Evolutionary conservation across 2,329 filamentous ascomycete species (phyloP), one percentile per base, ranked within the genome.

Genomic region (Orbilia javanica): DNA sequence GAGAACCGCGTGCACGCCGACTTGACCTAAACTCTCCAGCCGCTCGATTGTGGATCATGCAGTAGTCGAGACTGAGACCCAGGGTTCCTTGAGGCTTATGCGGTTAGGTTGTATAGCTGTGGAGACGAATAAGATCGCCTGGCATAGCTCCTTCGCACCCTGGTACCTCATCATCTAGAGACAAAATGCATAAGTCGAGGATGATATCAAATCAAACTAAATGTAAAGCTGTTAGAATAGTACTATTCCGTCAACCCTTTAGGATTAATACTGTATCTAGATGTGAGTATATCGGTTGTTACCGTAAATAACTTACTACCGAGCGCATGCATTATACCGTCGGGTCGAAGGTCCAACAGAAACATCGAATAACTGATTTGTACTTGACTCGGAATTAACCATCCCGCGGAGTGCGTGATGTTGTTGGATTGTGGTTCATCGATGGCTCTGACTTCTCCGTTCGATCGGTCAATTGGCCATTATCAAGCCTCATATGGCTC

Each of bases 161-260:
- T 57, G 52, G 52, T 25, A 65, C 60, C 53, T 62, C 69, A 52
- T 57, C 60, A 42, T 57, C 60, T 15, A 63, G 50, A 63, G 55
- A 60, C 55, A 66, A n/a, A 60, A 50, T 66, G 53, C 34, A 63
- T 46, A 36, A 29, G 18, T 48, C 18, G 69, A n/a, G 50, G 60
- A 57, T 60, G 60, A 60, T 73, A 60, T 73, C 60, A 60, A 60
- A 42, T 36, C 2, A 60, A 60, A 60, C 29, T 31, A 8, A 34
- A 22, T 39, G 20, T 60, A 52, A 63, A 36, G 48, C 52, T 50
- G 64, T 46, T 60, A 27, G 34, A 39, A 27, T n/a, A n/a, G n/a
- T n/a, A n/a, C n/a, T n/a, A n/a, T n/a, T n/a, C n/a, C n/a, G n/a
- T 11, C 18, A 25, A 60, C 13, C 18, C 31, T 50, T 50, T 50